Evolutionary conservation across 179 eudicot genomes (phyloP), one percentile per base, ranked within the genome.

Genomic region (Camellia oleifera): DNA sequence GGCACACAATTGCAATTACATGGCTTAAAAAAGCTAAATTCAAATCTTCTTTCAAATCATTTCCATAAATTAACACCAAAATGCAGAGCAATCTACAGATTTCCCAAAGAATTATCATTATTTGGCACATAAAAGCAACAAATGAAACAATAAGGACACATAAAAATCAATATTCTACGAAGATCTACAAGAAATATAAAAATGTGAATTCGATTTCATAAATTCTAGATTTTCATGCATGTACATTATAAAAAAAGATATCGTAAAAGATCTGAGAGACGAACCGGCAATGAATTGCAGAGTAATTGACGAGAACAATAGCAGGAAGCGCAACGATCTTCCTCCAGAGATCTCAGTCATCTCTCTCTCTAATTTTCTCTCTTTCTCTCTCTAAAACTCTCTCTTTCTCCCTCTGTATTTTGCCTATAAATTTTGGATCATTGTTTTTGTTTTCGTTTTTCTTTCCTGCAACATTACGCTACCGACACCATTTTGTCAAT

Each of bases 271-370:
- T 86, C 82, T 65, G 69, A 65, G 79, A 18, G 67, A 76, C 78
- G 50, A 83, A 90, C 92, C 92, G 78, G 80, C 26, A 81, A 83
- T 10, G 67, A 85, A 85, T 42, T 83, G 87, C 64, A 85, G 80
- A 78, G 69, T 79, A 58, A 88, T 57, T 44, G 86, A 86, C 75
- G 69, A 82, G 54, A 78, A 26, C 75, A 86, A 77, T 4, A 85
- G 69, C 69, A 83, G 81, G 70, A 81, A 69, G n/a, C 78, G 87
- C 76, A 83, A 76, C 73, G 80, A 82, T 77, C 78, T 75, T 45
- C 77, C 60, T 65, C 62, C 65, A 10, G 82, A 85, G 83, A 84
- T 83, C 86, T 76, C 83, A 54, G 82, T 86, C 92, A 88, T 48
- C 8, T 88, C 61, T 81, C 84, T 80, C 75, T 32, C 77, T 78